phyloP scores from a whole-genome alignment of 2,329 filamentous ascomycete genomes.

The Xylariaceae sp. region DNA sequence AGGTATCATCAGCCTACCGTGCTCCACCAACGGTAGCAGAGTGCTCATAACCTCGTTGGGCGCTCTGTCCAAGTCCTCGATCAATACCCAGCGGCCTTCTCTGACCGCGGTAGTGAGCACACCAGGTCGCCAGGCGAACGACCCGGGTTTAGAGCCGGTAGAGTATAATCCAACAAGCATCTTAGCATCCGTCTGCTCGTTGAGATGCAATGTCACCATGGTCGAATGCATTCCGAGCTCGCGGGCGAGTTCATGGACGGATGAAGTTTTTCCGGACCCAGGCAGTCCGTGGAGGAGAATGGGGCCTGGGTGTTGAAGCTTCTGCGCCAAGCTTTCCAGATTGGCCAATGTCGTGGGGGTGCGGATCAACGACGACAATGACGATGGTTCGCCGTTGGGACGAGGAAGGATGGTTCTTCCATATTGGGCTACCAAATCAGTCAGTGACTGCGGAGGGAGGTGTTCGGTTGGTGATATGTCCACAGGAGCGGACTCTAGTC shows the following conservation, averaged over 20 bases:
- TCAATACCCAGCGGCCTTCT: conserved; percentile 93
- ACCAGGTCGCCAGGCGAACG: conserved; percentile 86
- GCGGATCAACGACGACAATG: conserved; percentile 50
- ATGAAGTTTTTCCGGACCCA: conserved; percentile 83
- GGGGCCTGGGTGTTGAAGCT: conserved; percentile 61
- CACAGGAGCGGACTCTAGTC: conserved; percentile 22
- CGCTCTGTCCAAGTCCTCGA: conserved; percentile 92
- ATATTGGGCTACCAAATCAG: conserved; percentile 55
- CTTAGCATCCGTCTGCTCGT: conserved; percentile 97
- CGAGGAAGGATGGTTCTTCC: conserved; percentile 61
- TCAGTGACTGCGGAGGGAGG: conserved; percentile 38
- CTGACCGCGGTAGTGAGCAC: conserved; percentile 88
- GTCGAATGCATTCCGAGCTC: conserved; percentile 69
- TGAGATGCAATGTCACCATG: conserved; percentile 92
- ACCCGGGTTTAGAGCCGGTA: conserved; percentile 77
- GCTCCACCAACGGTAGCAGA: conserved; percentile 84
- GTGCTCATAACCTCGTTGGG: conserved; percentile 93
- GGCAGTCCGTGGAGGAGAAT: conserved; percentile 75
- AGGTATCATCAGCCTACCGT: conserved; percentile 82
- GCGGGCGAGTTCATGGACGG: conserved; percentile 74
- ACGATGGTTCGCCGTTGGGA: conserved; percentile 40
- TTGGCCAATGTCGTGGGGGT: conserved; percentile 70
- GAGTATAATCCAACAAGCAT: conserved; percentile 92
- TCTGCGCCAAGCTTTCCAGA: conserved; percentile 57
- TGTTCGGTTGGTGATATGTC: conserved; percentile 10